Evolutionary conservation across 345 rosid species (phyloP).

Genomic region (Ceriops decandra): DNA sequence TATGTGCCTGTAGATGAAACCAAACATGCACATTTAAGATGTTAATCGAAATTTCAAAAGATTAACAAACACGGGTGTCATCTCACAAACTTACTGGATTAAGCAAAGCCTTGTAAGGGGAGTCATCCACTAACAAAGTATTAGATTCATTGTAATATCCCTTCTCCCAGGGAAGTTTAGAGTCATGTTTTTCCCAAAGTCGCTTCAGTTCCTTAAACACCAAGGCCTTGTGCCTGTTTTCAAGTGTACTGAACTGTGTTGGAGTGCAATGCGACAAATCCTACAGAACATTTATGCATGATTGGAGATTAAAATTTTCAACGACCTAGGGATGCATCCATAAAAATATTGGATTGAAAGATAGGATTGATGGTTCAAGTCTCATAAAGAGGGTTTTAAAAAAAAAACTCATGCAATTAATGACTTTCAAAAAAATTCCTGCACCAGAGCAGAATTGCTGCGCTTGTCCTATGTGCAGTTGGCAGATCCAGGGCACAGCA

Average conservation of each 20-base stretch:
- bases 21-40: neutral
- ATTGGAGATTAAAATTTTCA: neutral
- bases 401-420: too few species aligned
- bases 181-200: slow-evolving; percentile 64
- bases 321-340: too few species aligned
- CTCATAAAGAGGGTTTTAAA: neutral
- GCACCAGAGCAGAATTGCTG: too few species aligned
- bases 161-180: slow-evolving; percentile 60
- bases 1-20: slow-evolving; percentile 45
- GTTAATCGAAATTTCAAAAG: neutral
- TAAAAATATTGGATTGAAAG: too few species aligned
- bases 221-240: slow-evolving; percentile 59
- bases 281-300: slow-evolving; percentile 29
- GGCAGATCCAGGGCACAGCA: neutral
- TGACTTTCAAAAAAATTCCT: too few species aligned
- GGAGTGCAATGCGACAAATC: slow-evolving; percentile 64
- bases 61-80: neutral
- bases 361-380: neutral
- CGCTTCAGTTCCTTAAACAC: slow-evolving; percentile 73
- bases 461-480: neutral
- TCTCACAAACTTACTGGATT: slow-evolving; percentile 67
- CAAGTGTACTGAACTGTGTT: slow-evolving; percentile 50
- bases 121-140: slow-evolving; percentile 78
- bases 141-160: slow-evolving; percentile 67
- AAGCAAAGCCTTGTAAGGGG: slow-evolving; percentile 91